Conservation (phyloP, 169 alveolate species). For the Cryptosporidium felis region DNA sequence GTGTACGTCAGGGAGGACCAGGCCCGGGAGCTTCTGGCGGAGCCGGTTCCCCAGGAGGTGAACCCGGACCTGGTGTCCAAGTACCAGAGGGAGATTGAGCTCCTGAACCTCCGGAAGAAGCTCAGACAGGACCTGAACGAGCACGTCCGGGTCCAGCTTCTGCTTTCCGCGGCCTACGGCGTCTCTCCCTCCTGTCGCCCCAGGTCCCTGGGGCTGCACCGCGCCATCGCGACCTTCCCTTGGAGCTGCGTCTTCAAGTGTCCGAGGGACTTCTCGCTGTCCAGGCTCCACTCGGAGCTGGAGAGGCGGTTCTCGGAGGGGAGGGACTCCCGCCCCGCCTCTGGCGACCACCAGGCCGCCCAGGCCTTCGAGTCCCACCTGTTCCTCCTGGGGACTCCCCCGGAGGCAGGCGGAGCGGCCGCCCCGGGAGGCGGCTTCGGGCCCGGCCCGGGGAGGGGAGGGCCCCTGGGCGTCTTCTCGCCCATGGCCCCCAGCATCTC, state of each 20-base stretch:
- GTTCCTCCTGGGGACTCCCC: slow-evolving; percentile 32
- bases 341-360: not conserved
- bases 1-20: slow-evolving; percentile 90
- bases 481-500: not conserved
- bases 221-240: slow-evolving; percentile 13
- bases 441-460: too few species aligned
- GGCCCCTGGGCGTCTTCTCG: too few species aligned
- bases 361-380: slow-evolving; percentile 4
- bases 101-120: slow-evolving; percentile 74
- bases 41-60: slow-evolving; percentile 81
- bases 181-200: slow-evolving; percentile 7
- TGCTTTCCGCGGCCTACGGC: slow-evolving; percentile 28
- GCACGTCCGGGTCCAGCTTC: slow-evolving; percentile 39
- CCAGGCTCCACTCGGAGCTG: slow-evolving; percentile 19
- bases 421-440: not conserved
- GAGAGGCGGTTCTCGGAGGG: slow-evolving; percentile 12
- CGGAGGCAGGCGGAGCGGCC: not conserved
- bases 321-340: too few species aligned
- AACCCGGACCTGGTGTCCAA: slow-evolving; percentile 80
- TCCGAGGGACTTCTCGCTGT: slow-evolving; percentile 40
- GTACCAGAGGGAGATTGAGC: slow-evolving; percentile 77
- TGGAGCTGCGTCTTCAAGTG: slow-evolving; percentile 67
- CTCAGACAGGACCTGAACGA: slow-evolving; percentile 77
- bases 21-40: slow-evolving; percentile 82
- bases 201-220: not conserved